phyloP scores from a whole-genome alignment of 2,329 filamentous ascomycete species.

The Neopestalotiopsis sp. region DNA sequence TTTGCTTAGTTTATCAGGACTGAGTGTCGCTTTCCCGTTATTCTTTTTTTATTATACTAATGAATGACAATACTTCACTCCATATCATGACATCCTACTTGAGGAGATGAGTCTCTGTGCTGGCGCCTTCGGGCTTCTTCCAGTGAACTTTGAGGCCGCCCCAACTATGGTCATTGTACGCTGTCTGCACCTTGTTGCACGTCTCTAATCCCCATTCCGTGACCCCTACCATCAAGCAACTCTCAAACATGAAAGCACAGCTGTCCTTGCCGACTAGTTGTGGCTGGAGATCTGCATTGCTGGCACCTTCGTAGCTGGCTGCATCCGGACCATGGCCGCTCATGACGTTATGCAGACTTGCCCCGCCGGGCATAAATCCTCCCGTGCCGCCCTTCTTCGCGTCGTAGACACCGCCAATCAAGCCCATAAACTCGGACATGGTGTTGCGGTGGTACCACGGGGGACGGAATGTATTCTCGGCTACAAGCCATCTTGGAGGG shows the following conservation, averaged over 20 bases:
- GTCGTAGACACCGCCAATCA: slow-evolving; percentile 55
- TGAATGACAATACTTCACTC: not conserved
- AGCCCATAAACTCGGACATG: slow-evolving; percentile 60
- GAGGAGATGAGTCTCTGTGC: slow-evolving; percentile 34
- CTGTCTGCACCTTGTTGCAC: slow-evolving; percentile 65
- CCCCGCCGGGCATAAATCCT: slow-evolving; percentile 55
- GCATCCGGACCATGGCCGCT: slow-evolving; percentile 62
- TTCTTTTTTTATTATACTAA: not conserved
- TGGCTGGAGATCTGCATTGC: slow-evolving; percentile 66
- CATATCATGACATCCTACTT: slow-evolving; percentile 26
- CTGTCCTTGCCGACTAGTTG: slow-evolving; percentile 64
- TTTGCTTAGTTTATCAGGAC: not conserved
- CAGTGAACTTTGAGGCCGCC: slow-evolving; percentile 69
- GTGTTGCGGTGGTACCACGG: slow-evolving; percentile 68
- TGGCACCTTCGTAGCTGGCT: slow-evolving; percentile 57
- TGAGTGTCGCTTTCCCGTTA: too few species aligned
- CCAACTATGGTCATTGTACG: slow-evolving; percentile 86
- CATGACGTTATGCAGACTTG: slow-evolving; percentile 65
- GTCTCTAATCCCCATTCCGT: slow-evolving; percentile 71
- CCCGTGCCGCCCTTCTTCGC: slow-evolving; percentile 54
- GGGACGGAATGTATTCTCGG: slow-evolving; percentile 64
- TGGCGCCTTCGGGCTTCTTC: slow-evolving; percentile 45
- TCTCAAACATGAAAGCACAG: slow-evolving; percentile 75
- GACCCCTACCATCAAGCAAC: slow-evolving; percentile 72
- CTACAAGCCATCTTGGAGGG: slow-evolving; percentile 65